Evolutionary conservation across 176 grass and related monocot species (phyloP), one percentile per base, ranked within the genome.

Genomic region (Musa acuminata): DNA sequence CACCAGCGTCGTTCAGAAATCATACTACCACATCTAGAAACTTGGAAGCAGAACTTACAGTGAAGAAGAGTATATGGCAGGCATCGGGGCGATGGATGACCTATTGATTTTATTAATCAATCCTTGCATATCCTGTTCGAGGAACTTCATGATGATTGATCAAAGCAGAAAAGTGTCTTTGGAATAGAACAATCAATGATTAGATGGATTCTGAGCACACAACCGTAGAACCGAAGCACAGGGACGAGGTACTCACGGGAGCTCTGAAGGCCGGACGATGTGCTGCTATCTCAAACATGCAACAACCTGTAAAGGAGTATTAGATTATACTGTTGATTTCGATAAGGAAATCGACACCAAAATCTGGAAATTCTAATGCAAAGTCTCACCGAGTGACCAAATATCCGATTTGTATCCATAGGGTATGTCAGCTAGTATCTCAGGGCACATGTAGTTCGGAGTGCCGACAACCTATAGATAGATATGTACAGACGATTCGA

Each of bases 241-340:
- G 9, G 3, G 12, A 67, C 2, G 9, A 14, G 67, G 26, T 17
- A 89, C 88, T 87, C 71, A 96, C 92, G 62, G 83, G 77, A 53
- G 92, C 92, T 91, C 83, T 86, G 85, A 86, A 96, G 5, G 92
- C 85, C 59, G 92, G 65, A 2, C 86, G 92, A 73, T 96, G 92
- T 72, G 92, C 92, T 79, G 88, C 82, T 75, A 96, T 96, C 86
- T 96, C 88, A 80, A 96, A 96, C 88, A 96, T 96, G 79, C 92
- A 96, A 75, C 92, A 96, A 83, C 92, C 92, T 96, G 85, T 10
- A 53, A 55, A 21, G 50, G 17, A 10, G 21, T 10, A 5, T 72
- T 19, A 11, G 70, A 53, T 53, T 24, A 10, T 25, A 9, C 4
- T 19, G 16, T 9, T 20, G 43, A 6, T 51, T 20, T 20, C 14